These are phyloP conservation scores for Boletellus dicymbophilus DNA, from an alignment of 1,284 basidiomycete species.

Conservation along the genomic window DNA sequence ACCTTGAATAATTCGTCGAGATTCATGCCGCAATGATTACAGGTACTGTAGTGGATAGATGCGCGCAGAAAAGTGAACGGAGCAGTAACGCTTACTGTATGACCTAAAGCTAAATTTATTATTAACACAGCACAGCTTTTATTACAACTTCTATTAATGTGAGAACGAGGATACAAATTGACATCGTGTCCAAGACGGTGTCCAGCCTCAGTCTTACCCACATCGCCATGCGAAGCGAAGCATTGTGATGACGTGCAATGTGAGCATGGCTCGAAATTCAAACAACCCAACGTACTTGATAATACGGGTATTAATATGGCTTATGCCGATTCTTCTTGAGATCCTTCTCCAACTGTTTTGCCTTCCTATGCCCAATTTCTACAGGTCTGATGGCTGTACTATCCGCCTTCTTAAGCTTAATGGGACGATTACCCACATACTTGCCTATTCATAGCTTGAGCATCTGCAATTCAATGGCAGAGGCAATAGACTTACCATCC, in stretches of 20 bases:
- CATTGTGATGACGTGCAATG: slow-evolving; percentile 9
- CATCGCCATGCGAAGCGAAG: slow-evolving; percentile 3
- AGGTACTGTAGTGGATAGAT: too few relatives aligned
- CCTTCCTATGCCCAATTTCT: slow-evolving; percentile 91
- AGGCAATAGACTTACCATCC: slow-evolving; percentile 71
- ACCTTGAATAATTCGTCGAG: slow-evolving; percentile 85
- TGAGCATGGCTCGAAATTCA: slow-evolving; percentile 23
- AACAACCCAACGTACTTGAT: slow-evolving; percentile 29
- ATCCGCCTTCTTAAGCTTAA: slow-evolving; percentile 90
- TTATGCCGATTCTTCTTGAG: slow-evolving; percentile 81
- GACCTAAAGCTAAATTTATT: too few relatives aligned
- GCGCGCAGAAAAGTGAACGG: too few relatives aligned
- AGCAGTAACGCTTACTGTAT: slow-evolving; percentile 5
- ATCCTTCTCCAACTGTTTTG: slow-evolving; percentile 77
- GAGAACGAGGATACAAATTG: neutral
- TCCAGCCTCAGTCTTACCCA: slow-evolving; percentile 12
- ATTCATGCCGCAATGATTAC: slow-evolving; percentile 58
- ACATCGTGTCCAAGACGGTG: neutral
- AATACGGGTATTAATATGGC: slow-evolving; percentile 53
- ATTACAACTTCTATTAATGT: too few relatives aligned
- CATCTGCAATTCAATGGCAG: slow-evolving; percentile 5
- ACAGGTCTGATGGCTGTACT: slow-evolving; percentile 83
- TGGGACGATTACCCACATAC: slow-evolving; percentile 94
- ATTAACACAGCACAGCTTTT: too few relatives aligned
- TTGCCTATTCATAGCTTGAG: slow-evolving; percentile 62